phyloP scores from a whole-genome alignment of 2,329 filamentous ascomycete species.

The Daldinia sp. region DNA sequence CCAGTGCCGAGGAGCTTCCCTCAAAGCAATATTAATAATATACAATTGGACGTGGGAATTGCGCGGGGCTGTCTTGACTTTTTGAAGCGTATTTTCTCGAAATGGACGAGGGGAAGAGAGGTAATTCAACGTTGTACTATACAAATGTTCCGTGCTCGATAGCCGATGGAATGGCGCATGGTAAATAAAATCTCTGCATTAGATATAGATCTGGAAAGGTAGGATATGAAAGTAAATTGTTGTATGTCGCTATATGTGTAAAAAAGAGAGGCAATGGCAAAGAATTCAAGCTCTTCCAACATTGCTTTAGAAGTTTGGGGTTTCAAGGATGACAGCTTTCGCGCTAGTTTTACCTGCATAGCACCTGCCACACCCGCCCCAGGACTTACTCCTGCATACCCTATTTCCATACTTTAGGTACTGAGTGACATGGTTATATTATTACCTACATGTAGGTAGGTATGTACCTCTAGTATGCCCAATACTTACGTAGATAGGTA shows the following conservation, averaged over 20 bases:
- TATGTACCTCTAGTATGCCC: not conserved
- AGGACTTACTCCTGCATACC: not conserved
- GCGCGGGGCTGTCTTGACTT: constrained; percentile 28
- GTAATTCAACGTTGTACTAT: constrained; percentile 2
- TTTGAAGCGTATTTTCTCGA: constrained; percentile 1
- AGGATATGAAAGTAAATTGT: not conserved
- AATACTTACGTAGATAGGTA: not conserved
- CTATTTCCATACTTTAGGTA: no score
- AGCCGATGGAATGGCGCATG: constrained; percentile 3
- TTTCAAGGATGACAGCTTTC: constrained; percentile 35
- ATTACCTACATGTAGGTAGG: no score
- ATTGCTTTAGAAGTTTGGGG: constrained; percentile 9
- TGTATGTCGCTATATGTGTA: not conserved
- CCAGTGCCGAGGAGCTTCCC: not conserved
- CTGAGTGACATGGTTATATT: no score
- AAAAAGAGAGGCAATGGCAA: not conserved
- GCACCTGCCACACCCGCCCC: constrained; percentile 5
- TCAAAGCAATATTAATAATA: constrained; percentile 4
- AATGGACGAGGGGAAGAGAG: constrained; percentile 1
- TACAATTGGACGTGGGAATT: not conserved
- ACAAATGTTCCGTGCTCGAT: not conserved
- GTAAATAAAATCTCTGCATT: not conserved
- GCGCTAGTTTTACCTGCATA: constrained; percentile 32
- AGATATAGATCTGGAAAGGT: not conserved
- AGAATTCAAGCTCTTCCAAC: constrained; percentile 18